phyloP scores from a whole-genome alignment of 169 alveolate genomes.

The Eimeria necatrix region DNA sequence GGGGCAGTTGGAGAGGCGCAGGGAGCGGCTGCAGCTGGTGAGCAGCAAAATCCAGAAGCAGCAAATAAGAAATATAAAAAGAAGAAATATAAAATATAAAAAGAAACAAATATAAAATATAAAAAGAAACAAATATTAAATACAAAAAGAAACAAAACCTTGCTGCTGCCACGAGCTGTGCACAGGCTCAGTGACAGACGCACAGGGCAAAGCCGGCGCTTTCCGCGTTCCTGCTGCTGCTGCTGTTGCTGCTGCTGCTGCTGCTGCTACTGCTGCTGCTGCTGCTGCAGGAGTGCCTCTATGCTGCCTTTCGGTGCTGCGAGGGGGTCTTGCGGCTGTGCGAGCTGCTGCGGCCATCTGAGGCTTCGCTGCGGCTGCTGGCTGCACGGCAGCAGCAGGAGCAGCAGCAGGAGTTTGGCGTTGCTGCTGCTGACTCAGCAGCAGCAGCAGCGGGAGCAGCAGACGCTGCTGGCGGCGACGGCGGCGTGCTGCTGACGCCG shows the following conservation, averaged over 20 bases:
- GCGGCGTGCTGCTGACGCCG: neutral
- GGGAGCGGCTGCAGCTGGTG: constrained; percentile 52
- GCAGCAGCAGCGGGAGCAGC: neutral
- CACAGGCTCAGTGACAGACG: neutral
- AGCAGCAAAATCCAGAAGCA: neutral
- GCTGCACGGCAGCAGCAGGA: constrained; percentile 44
- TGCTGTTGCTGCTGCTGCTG: neutral
- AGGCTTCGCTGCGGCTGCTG: neutral
- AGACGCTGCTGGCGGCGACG: neutral
- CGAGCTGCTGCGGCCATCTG: constrained; percentile 36
- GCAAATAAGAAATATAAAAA: neutral
- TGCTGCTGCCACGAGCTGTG: neutral
- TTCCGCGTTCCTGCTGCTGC: neutral
- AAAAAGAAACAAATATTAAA: neutral
- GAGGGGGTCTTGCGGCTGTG: constrained; percentile 36
- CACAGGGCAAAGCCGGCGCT: neutral
- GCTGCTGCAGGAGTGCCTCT: constrained; percentile 48
- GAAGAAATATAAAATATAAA: neutral
- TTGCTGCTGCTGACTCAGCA: neutral
- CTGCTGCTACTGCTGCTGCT: constrained; percentile 40
- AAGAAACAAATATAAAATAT: neutral
- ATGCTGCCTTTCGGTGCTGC: constrained; percentile 27
- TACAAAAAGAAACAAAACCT: neutral
- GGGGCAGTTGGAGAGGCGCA: neutral
- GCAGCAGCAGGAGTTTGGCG: constrained; percentile 3